These are phyloP conservation scores for Pythium insidiosum DNA, from an alignment of 352 stramenopile species.

Conservation along the genomic window DNA sequence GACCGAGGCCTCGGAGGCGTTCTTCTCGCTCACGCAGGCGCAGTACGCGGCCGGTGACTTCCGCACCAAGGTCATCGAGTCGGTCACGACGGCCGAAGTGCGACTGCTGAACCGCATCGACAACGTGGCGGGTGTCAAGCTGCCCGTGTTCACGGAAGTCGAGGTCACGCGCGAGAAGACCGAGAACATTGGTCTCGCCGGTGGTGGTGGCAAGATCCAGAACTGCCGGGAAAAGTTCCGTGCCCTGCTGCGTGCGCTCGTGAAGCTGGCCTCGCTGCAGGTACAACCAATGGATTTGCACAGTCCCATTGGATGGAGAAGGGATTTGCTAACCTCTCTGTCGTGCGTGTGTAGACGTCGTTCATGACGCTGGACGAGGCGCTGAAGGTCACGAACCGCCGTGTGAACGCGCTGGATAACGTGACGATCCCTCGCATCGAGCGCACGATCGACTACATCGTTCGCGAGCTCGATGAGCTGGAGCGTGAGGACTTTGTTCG, in stretches of 20 bases:
- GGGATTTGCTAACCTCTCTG: background rate
- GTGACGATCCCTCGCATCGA: conserved; percentile 99
- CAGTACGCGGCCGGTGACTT: conserved; percentile 99
- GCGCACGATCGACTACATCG: conserved; percentile 96
- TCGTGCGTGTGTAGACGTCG: conserved; percentile 96
- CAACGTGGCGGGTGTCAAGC: conserved; percentile 98
- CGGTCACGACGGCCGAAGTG: conserved; percentile 92
- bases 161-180: conserved; percentile 91
- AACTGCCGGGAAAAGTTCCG: conserved; percentile 89
- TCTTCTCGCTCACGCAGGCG: conserved; percentile 97
- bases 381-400: conserved; percentile 97
- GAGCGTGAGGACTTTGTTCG: conserved; percentile 95
- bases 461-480: conserved; percentile 96
- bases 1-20: conserved; percentile 88
- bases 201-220: conserved; percentile 97
- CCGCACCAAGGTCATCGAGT: conserved; percentile 94
- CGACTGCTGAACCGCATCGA: conserved; percentile 96
- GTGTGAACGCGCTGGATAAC: conserved; percentile 99
- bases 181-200: conserved; percentile 93
- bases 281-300: no score
- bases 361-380: conserved; percentile 99
- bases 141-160: conserved; percentile 97
- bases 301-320: no score
- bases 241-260: conserved; percentile 69
- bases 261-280: conserved; percentile 86